Evolutionary conservation across 495 filamentous ascomycete species (phyloP), one percentile per base, ranked within the genome.

Genomic region (Penicillium roqueforti): DNA sequence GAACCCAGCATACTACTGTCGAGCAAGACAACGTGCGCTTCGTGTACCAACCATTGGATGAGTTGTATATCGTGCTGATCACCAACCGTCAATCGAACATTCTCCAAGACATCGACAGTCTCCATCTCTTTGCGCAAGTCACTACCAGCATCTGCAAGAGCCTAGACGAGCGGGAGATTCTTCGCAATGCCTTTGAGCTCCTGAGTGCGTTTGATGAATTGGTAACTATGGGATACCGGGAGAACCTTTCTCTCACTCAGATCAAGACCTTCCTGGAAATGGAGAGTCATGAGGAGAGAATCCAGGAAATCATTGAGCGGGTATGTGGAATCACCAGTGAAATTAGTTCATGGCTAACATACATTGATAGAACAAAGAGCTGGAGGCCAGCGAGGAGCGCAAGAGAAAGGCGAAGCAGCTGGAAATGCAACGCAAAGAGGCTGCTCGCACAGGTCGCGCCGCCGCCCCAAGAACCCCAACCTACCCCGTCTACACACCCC

Each of bases 61-160:
- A 97, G 77, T 84, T 98, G 55, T 98, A 97, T 80, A 96, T 98
- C 82, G 92, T 98, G 49, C 85, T 98, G 56, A 97, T 98, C 72
- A 98, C 95, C 75, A 97, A 97, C 78, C 89, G 90, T 53, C 92
- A 97, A 80, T 96, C 91, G 62, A 98, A 98, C 76, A 98, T 97
- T 60, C 82, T 98, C 28, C 93, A 98, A 76, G 93, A 98, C 67
- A 98, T 98, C 64, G 92, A 97, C 72, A 96, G 92, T 40, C 83
- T 98, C 41, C 93, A 97, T 67, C 80, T 97, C 6, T 98, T 97
- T 62, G 92, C 91, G 47, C 93, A 98, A 78, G 91, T 98, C 3
- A 93, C 96, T 22, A 88, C 87, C 39, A 95, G 88, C 68, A 93
- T 95, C 45, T 98, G 93, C 82, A 96, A 92, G 76, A 95, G 82